Conservation (phyloP, 2,329 filamentous ascomycete species). For the Endocalyx cinctus region DNA sequence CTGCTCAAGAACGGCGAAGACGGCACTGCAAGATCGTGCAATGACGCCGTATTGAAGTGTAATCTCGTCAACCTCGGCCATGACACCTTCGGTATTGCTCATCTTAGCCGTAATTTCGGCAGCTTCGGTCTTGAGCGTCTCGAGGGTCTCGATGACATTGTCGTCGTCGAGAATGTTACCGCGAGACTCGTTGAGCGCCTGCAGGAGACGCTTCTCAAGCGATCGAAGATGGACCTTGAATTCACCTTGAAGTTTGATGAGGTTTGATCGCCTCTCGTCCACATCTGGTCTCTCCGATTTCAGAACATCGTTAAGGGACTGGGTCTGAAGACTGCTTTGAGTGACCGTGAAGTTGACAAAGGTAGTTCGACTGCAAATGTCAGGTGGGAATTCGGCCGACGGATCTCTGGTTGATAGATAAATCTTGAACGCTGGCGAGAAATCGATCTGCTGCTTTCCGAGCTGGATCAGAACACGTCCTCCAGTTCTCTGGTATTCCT, state of each 20-base stretch:
- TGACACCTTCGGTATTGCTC: constrained; percentile 92
- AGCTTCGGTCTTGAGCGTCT: constrained; percentile 96
- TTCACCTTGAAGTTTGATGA: constrained; percentile 98
- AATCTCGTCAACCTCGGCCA: constrained; percentile 95
- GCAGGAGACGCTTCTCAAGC: constrained; percentile 87
- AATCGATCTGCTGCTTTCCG: constrained; percentile 98
- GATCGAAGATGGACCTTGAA: constrained; percentile 98
- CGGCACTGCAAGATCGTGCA: constrained; percentile 90
- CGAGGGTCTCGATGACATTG: constrained; percentile 94
- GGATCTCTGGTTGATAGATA: constrained; percentile 95
- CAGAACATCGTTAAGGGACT: constrained; percentile 94
- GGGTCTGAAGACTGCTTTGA: constrained; percentile 96
- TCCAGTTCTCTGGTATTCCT: constrained; percentile 98
- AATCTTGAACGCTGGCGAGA: constrained; percentile 92
- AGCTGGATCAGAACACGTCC: constrained; percentile 97
- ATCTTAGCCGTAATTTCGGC: constrained; percentile 96
- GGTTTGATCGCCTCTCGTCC: constrained; percentile 90
- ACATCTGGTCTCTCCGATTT: constrained; percentile 97
- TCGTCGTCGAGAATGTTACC: constrained; percentile 98
- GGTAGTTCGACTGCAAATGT: constrained; percentile 96
- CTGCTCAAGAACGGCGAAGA: constrained; percentile 95
- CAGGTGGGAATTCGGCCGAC: constrained; percentile 89
- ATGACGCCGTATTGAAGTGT: constrained; percentile 92
- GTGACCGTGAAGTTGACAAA: constrained; percentile 99
- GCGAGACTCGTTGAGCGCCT: constrained; percentile 93